Percentiles rank a stretch among this genome's conserved stretches.
Evolutionary conservation across 1,284 basidiomycete species (phyloP).

Genomic region (Ustilago tritici): DNA sequence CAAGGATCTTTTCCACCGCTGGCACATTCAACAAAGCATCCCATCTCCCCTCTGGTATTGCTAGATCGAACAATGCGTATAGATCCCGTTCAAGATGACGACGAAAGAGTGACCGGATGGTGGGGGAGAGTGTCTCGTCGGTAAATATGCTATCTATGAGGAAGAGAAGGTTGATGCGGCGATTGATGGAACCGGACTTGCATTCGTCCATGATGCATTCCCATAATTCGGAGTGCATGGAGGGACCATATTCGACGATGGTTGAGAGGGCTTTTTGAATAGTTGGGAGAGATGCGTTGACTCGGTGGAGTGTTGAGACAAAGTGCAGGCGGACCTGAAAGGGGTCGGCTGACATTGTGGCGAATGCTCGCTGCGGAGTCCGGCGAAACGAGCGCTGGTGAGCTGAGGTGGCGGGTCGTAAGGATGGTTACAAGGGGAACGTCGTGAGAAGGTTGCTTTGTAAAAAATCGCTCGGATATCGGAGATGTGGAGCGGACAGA

Average conservation of each 20-base stretch:
- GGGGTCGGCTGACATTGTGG: constrained; percentile 27
- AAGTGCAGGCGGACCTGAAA: constrained; percentile 68
- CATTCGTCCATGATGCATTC: constrained; percentile 92
- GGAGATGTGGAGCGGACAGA: constrained; percentile 32
- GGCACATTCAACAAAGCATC: constrained; percentile 43
- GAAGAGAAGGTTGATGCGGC: constrained; percentile 90
- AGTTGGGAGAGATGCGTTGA: constrained; percentile 78
- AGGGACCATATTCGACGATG: constrained; percentile 83
- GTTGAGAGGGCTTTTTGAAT: constrained; percentile 89
- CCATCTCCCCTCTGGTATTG: constrained; percentile 38
- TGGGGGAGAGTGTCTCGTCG: constrained; percentile 31
- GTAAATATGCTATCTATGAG: constrained; percentile 82
- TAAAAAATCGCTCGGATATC: constrained; percentile 16
- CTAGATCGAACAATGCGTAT: constrained; percentile 35
- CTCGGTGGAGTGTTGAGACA: constrained; percentile 57
- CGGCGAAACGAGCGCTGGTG: not conserved
- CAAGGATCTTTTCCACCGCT: constrained; percentile 31
- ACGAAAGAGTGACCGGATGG: constrained; percentile 26
- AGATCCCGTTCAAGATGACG: constrained; percentile 32
- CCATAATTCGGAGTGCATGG: constrained; percentile 88
- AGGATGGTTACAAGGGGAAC: not conserved
- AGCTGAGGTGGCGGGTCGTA: not conserved
- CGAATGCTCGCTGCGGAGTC: no score
- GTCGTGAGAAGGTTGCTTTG: not conserved
- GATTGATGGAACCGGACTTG: constrained; percentile 84